Evolutionary conservation across 495 filamentous ascomycete species (phyloP), one percentile per base, ranked within the genome.

Genomic region (Aspergillus funiculosus): DNA sequence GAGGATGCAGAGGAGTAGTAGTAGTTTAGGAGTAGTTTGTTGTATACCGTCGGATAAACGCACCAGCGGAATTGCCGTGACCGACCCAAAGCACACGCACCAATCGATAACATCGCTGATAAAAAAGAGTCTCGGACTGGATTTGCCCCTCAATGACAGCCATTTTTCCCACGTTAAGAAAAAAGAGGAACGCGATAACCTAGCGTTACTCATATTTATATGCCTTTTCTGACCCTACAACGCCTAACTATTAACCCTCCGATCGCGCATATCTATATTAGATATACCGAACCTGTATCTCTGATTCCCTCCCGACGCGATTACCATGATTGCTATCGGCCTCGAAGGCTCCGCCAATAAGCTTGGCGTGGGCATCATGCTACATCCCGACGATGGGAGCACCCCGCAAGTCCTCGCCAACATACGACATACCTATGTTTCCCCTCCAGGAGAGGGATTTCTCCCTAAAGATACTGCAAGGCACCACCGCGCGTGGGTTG

Each of bases 301-400:
- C 27, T 19, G 6, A 18, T 10, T 6, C 4, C 29, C 30, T 4
- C 22, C 7, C n/a, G n/a, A n/a, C n/a, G n/a, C n/a, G n/a, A 18
- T 30, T 62, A 66, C 45, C 50, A 84, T 84, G 81, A 86, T 98
- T 47, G 82, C 88, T 43, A 79, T 98, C 57, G 94, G 94, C 36
- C 86, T 94, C 60, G 92, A 98, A 72, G 91, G 92, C 61, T 94
- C 88, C 35, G 92, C 92, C 68, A 97, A 98, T 75, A 98, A 98
- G 64, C 76, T 98, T 37, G 92, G 92, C 53, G 82, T 97, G 43
- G 92, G 92, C 60, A 73, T 98, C 25, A 96, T 98, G 64, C 75
- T 77, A 21, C 94, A 98, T 71, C 80, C 82, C 46, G 66, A 76
- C 5, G 64, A 72, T 50, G 73, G 74, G 17, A 74, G 73, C 43